Evolutionary conservation across 768 basidiomycete species (phyloP).

Genomic region (Termitomyces sp.): DNA sequence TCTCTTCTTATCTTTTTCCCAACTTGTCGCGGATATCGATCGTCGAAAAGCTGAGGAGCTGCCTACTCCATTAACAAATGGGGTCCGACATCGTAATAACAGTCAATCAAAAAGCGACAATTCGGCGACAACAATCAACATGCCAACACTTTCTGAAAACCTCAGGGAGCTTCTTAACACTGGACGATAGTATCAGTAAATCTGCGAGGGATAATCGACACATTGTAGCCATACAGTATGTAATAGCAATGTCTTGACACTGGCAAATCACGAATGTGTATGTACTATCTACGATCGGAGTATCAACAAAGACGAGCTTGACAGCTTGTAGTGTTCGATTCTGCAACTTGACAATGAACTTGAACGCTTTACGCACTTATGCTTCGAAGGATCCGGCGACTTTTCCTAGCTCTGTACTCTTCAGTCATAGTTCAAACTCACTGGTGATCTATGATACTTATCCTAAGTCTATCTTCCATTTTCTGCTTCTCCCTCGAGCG

Average conservation of each 20-base stretch:
- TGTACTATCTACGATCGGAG: background rate
- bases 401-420: conserved; percentile 61
- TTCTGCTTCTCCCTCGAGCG: conserved; percentile 76
- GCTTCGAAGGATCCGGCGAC: conserved; percentile 50
- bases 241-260: background rate
- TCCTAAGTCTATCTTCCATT: conserved; percentile 86
- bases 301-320: background rate
- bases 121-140: conserved; percentile 28
- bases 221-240: background rate
- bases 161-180: conserved; percentile 58
- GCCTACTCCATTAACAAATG: conserved; percentile 34
- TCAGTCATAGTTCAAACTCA: conserved; percentile 51
- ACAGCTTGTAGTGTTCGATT: too few species aligned
- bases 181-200: conserved; percentile 26
- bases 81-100: conserved; percentile 24
- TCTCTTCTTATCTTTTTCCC: conserved; percentile 87
- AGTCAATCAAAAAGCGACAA: conserved; percentile 4
- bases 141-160: conserved; percentile 58
- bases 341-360: conserved; percentile 30
- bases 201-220: background rate
- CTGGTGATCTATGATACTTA: conserved; percentile 74
- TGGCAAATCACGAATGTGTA: background rate
- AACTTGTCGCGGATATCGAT: conserved; percentile 88
- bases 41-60: conserved; percentile 66
- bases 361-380: conserved; percentile 62